Base-by-base conservation (phyloP, 2,329 filamentous ascomycete species). In the Zymoseptoria brevis region DNA sequence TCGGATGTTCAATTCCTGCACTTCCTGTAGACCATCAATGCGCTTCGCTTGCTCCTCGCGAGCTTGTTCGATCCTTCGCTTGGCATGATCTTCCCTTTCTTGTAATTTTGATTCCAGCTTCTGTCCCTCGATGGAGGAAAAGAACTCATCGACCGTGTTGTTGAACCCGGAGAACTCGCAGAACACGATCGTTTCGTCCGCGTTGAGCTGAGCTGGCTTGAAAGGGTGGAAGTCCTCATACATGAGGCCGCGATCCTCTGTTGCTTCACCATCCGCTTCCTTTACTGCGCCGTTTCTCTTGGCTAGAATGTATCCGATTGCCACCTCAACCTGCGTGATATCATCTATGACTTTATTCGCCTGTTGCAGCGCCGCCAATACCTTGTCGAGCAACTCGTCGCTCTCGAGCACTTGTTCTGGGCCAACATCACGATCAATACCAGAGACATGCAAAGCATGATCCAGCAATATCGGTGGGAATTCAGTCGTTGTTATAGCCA, bases 141-240 rank as follows among this genome's bases (percentile, higher is more conserved):
- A 97, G 77, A 96, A 99, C 66, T 96, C 90, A 71, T 99, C 94
- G 0, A 96, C 91, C 0, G 91, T 94, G 70, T 88, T 88, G 73
- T 96, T 96, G 78, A 95, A 97, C 8, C 86, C 88, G 6, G 90
- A 82, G 65, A 92, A 91, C 57, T 89, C 83, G 11, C 97, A 70
- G 16, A 96, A 84, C 2, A 84, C 82, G 22, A 87, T 82, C 0
- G 80, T 76, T 0, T 84, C 77, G 58, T 91, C 85, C 6, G 82
- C 79, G 62, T 86, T 83, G 62, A 96, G 88, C 66, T 97, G 93
- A 21, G 81, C 79, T 0, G 94, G 94, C 48, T 87, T 79, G 73
- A 97, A 97, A 0, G 94, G 94, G 67, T 97, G 93, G 68, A 96
- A 97, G 68, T 99, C 94, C 57, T 96, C 89, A 69, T 96, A 99